Base-by-base conservation (phyloP, 768 basidiomycete species). In the Amanita brunnescens region DNA sequence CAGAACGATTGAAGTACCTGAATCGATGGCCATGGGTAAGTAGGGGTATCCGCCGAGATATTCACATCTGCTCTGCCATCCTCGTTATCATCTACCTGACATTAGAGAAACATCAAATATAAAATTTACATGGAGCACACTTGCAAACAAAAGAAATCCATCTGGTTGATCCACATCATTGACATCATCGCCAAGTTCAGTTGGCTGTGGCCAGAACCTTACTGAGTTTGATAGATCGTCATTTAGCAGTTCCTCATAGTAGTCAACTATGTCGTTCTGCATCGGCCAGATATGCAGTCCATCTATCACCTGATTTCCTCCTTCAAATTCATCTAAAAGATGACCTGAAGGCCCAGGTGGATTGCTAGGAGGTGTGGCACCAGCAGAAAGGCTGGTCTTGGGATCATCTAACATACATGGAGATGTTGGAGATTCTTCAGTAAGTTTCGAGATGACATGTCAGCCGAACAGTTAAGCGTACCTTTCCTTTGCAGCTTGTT, bases 11-110 rank as follows among this genome's bases (percentile, higher is more conserved):
- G 30, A 18, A 38, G 16, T 23, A 51, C 50, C 41, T 41, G 38
- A 16, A 42, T 42, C 16, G 50, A 51, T 26, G 50, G 50, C 50
- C 50, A 51, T 33, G 39, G 50, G 41, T 51, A 51, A 14, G 50
- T 44, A 20, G 50, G 50, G 38, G n/a, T 18, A 39, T 39, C 38
- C 20, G 38, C 38, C 4, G 38, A 39, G 38, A 39, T 5, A 39
- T 39, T 39, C 38, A 5, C 38, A 20, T 39, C 38, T 39, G 38
- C n/a, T 39, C 38, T 18, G 16, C 38, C 9, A 39, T 39, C 38
- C 38, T 39, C 38, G 18, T 9, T 18, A 39, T 39, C n/a, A 18
- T 39, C 38, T 39, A 39, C 38, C 9, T 39, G n/a, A 13, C n/a
- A 39, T 39, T 39, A 39, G 38, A 13, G n/a, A 39, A 39, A 39